phyloP scores from a whole-genome alignment of 257 asterid genomes.

The Plantago elongata region DNA sequence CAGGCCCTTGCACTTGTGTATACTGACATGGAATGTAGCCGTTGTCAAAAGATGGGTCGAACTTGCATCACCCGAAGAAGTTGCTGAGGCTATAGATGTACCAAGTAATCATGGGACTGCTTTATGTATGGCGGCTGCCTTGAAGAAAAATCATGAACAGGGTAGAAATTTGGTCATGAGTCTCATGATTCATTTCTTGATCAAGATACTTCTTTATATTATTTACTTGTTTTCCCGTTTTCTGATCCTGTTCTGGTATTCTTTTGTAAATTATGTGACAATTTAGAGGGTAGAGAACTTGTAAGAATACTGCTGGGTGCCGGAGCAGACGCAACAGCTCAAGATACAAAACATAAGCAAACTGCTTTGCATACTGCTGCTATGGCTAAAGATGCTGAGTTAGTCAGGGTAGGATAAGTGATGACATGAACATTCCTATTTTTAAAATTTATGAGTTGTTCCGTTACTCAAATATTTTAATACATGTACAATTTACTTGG shows the following conservation, averaged over 20 bases:
- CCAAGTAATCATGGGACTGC: slow-evolving; percentile 87
- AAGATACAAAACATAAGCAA: slow-evolving; percentile 76
- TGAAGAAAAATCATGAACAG: slow-evolving; percentile 85
- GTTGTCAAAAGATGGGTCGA: slow-evolving; percentile 90
- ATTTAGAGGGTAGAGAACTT: slow-evolving; percentile 83
- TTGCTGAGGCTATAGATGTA: slow-evolving; percentile 76
- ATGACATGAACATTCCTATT: no score
- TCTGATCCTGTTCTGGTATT: slow-evolving; percentile 13
- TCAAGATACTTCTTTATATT: slow-evolving; percentile 10
- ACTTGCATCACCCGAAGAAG: slow-evolving; percentile 72
- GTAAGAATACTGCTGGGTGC: slow-evolving; percentile 76
- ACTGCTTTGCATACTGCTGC: slow-evolving; percentile 96
- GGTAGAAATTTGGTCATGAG: slow-evolving; percentile 36
- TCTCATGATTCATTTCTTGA: not conserved
- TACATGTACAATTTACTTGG: not conserved
- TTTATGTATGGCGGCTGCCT: slow-evolving; percentile 94
- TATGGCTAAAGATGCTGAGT: slow-evolving; percentile 83
- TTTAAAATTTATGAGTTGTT: no score
- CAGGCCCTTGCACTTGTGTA: slow-evolving; percentile 95
- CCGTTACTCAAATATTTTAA: no score
- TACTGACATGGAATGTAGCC: slow-evolving; percentile 88
- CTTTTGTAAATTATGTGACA: slow-evolving; percentile 17
- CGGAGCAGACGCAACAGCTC: slow-evolving; percentile 88
- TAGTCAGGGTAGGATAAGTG: slow-evolving; percentile 71
- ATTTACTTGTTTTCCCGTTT: slow-evolving; percentile 5